Evolutionary conservation across 169 alveolate genomes (phyloP), one percentile per base, ranked within the genome.

Genomic region (Babesia bovis): DNA sequence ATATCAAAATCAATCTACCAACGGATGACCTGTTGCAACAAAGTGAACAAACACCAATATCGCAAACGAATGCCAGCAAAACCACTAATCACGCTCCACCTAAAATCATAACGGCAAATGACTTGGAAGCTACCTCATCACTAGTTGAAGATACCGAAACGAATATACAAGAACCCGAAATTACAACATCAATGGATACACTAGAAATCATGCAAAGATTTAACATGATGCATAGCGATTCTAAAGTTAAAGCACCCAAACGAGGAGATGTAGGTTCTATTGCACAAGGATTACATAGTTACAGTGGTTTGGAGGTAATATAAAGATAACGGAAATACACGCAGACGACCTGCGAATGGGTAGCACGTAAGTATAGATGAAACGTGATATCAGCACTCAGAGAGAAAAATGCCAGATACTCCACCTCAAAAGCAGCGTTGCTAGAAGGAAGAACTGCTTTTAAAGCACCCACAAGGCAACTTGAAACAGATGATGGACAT

Each of bases 401-500:
- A 21, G 85, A 75, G 56, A 75, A 75, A 40, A 45, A 58, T 38
- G 38, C 52, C 32, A 30, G 47, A 4, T 75, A 65, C 32, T 56
- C 81, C 2, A 51, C 53, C 1, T 53, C 70, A 10, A 75, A 75
- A 57, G 73, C 17, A 17, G 77, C 77, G 6, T 30, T 75, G 45
- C 50, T 55, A 15, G 82, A 76, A 55, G 85, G 72, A 12, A 17
- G 68, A n/a, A n/a, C 69, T 0, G 13, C 38, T 30, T 78, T 32
- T 66, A 59, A 28, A 41, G 57, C 52, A 42, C 73, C 83, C 3
- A 35, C 84, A 1, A 49, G 68, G 32, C 44, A 25, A 32, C 61
- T 78, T 26, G 77, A 67, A 40, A 78, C 83, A 1, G 74, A 58
- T 28, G 87, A 78, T 28, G 87, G 87, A 7, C 83, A 78, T 0